phyloP scores from a whole-genome alignment of 768 basidiomycete species.

The Wakefieldia striispora region DNA sequence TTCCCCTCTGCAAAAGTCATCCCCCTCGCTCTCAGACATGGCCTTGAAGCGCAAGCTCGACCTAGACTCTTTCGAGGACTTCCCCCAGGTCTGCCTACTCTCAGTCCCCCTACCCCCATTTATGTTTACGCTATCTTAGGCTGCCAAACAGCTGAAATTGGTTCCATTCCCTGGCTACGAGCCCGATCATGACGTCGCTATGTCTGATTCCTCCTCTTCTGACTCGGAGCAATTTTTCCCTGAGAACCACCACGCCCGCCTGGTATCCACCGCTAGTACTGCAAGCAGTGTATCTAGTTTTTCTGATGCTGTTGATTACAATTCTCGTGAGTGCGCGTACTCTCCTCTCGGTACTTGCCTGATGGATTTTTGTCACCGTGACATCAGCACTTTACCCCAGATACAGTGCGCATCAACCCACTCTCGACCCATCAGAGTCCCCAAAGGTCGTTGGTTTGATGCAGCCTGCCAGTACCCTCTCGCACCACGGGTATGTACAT shows the following conservation, averaged over 20 bases:
- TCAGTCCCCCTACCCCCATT: conserved; percentile 13
- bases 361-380: not conserved
- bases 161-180: conserved; percentile 71
- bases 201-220: conserved; percentile 55
- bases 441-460: conserved; percentile 57
- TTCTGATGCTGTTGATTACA: conserved; percentile 45
- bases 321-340: conserved; percentile 44
- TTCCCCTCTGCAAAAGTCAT: conserved; percentile 3
- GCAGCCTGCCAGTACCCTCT: conserved; percentile 58
- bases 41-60: conserved; percentile 76
- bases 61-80: conserved; percentile 51
- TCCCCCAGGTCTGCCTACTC: conserved; percentile 41
- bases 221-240: conserved; percentile 60
- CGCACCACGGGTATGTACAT: conserved; percentile 68
- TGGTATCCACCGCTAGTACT: conserved; percentile 66
- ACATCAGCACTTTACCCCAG: conserved; percentile 50
- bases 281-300: conserved; percentile 44
- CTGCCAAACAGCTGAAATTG: conserved; percentile 69
- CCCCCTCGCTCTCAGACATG: conserved; percentile 41
- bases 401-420: conserved; percentile 62
- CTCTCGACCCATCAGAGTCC: conserved; percentile 48
- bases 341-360: not conserved
- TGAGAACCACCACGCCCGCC: conserved; percentile 55
- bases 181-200: conserved; percentile 62
- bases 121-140: conserved; percentile 34